Base-by-base conservation (phyloP, 345 rosid species). In the Geranium rotundifolium region DNA sequence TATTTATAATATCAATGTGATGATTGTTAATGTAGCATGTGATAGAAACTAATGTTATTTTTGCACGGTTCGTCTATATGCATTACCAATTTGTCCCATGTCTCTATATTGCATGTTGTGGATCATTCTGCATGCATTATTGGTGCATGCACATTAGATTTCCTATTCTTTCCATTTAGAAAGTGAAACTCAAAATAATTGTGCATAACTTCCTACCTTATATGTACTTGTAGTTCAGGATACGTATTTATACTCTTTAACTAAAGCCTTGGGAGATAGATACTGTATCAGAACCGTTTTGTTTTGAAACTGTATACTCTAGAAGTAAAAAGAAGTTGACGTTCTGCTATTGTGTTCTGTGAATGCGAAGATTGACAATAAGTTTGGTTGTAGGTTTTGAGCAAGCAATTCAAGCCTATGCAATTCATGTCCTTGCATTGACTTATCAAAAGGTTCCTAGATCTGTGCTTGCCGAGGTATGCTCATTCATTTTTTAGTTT, bases 391-490 rank as follows among this genome's bases (percentile, higher is more conserved):
- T 89, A 93, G 97, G 99, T 67, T 93, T 93, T 74, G 96, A 93
- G 76, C 96, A 88, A 81, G 95, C 97, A 69, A 80, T 93, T 62
- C 96, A 85, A 71, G 67, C 81, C 37, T 95, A 88, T 71, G 93
- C 96, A 15, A 67, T 81, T 79, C 99, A 95, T 71, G 84, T 90
- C 58, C 88, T 90, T 69, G 85, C 95, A 65, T 76, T 90, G 79
- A 95, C 92, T 57, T 90, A 90, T 82, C 95, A 85, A 79, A 95
- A 81, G 82, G 81, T 95, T 72, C 87, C 96, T 4, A 84, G 89
- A 81, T 50, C 88, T 66, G 88, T 93, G 20, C 81, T 93, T 61
- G 92, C 97, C 29, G 99, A 90, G 97, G 99, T 93, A 85, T 74
- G 78, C 62, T 50, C 29, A 29, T 63, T 61, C 7, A 41, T 23